Percentiles rank a stretch among this genome's conserved stretches.
These are phyloP conservation scores for Hydnum rufescens DNA, from an alignment of 768 basidiomycete genomes.

Conservation along the genomic window DNA sequence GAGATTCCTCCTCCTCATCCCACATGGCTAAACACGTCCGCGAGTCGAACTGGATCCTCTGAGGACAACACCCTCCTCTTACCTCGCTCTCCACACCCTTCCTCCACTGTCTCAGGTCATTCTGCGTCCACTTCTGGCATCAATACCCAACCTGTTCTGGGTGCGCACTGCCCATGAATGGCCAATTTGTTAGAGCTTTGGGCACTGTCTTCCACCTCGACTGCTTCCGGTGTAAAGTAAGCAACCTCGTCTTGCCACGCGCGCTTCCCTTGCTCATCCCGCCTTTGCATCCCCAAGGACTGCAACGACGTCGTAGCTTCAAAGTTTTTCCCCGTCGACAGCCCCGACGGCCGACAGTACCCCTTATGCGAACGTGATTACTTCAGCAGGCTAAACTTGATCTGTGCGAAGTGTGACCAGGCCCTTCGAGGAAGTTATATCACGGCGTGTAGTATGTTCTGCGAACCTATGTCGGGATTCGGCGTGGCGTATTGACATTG, in stretches of 20 bases:
- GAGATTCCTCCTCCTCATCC: not conserved
- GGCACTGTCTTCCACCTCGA: conserved; percentile 89
- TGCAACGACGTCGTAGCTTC: conserved; percentile 91
- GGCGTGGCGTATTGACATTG: not conserved
- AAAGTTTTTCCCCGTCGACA: conserved; percentile 98
- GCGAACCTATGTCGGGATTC: conserved; percentile 5
- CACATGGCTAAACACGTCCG: not conserved
- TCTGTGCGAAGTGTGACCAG: conserved; percentile 89
- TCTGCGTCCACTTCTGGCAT: not conserved
- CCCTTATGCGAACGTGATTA: conserved; percentile 98
- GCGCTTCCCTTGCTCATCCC: not conserved
- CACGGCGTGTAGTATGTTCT: conserved; percentile 82
- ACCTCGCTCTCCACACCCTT: conserved; percentile 19
- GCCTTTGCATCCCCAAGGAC: conserved; percentile 34
- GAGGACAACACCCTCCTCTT: not conserved
- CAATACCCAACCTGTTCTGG: conserved; percentile 2
- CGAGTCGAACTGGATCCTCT: not conserved
- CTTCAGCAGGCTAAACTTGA: conserved; percentile 85
- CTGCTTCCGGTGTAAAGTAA: conserved; percentile 94
- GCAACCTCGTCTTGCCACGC: conserved; percentile 15
- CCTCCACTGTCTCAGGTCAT: conserved; percentile 2
- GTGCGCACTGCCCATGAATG: conserved; percentile 34
- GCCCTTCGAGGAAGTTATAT: conserved; percentile 95
- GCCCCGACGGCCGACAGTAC: conserved; percentile 66
- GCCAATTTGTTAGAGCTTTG: conserved; percentile 89